These are phyloP conservation scores for Calonectria pteridis DNA, from an alignment of 2,329 filamentous ascomycete genomes.

Conservation along the genomic window DNA sequence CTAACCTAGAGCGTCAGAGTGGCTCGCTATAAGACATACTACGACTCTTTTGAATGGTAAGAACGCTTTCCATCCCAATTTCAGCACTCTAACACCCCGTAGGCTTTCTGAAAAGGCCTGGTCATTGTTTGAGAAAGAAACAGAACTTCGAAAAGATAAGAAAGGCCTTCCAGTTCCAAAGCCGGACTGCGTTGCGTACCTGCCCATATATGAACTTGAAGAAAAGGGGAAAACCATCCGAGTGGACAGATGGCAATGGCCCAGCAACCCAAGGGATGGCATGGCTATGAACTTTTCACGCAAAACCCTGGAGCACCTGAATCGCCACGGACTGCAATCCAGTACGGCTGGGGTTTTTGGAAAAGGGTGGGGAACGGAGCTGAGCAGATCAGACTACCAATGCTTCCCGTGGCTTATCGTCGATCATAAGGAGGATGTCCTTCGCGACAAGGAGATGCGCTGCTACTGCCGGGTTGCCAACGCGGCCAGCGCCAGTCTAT, in stretches of 20 bases:
- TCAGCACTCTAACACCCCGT: neutral
- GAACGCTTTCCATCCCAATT: too few species aligned
- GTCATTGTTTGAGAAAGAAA: constrained; percentile 20
- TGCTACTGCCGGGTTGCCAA: constrained; percentile 30
- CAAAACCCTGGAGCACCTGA: constrained; percentile 24
- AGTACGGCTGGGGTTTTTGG: constrained; percentile 22
- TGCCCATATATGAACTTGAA: constrained; percentile 27
- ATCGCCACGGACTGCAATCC: constrained; percentile 23
- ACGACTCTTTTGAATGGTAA: constrained; percentile 23
- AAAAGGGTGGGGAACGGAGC: constrained; percentile 6
- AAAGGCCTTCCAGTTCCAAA: constrained; percentile 24
- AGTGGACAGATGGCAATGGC: constrained; percentile 23
- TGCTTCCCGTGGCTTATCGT: constrained; percentile 36
- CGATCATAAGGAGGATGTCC: constrained; percentile 30
- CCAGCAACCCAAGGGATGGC: constrained; percentile 15
- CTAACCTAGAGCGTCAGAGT: constrained; percentile 1
- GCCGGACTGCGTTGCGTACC: constrained; percentile 33
- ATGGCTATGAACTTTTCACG: constrained; percentile 33
- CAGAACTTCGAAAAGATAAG: constrained; percentile 7
- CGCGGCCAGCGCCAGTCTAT: constrained; percentile 25
- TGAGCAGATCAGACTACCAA: constrained; percentile 23
- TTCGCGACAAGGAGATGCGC: neutral
- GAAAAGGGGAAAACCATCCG: constrained; percentile 4
- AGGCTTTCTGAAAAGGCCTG: constrained; percentile 17
- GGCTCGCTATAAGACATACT: constrained; percentile 21